phyloP scores from a whole-genome alignment of 73 alveolate species.

The Symbiodinium pilosum region DNA sequence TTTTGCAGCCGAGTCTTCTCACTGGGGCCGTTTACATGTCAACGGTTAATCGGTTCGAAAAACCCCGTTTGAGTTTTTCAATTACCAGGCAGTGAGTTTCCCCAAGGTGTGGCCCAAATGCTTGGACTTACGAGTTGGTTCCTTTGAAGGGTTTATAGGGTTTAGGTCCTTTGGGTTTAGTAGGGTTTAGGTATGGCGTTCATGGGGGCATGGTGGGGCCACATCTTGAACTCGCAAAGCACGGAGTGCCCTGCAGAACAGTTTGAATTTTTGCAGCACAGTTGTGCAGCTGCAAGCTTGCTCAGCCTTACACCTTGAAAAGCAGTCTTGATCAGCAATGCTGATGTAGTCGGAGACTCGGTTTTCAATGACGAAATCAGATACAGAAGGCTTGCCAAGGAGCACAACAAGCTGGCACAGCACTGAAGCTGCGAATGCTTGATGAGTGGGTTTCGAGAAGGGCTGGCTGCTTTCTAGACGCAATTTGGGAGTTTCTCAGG shows the following conservation, averaged over 20 bases:
- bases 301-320: background rate
- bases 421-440: constrained; percentile 1
- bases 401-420: background rate
- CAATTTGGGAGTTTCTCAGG: background rate
- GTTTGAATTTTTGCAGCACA: constrained; percentile 11
- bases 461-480: background rate
- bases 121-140: too few species aligned
- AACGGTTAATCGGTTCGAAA: too few species aligned
- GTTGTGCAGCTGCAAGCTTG: constrained; percentile 12
- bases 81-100: background rate
- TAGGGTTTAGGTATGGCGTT: too few species aligned
- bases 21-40: too few species aligned
- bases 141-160: too few species aligned
- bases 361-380: too few species aligned
- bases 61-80: background rate
- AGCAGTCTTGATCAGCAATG: too few species aligned
- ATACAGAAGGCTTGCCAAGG: background rate
- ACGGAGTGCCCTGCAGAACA: constrained; percentile 19
- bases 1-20: too few species aligned
- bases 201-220: background rate
- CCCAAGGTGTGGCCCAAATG: background rate
- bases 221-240: background rate
- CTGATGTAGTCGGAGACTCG: too few species aligned
- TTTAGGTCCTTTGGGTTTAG: too few species aligned
- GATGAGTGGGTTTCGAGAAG: background rate